Evolutionary conservation across 106 monocot species (phyloP).

Genomic region (Phalaenopsis equestris): DNA sequence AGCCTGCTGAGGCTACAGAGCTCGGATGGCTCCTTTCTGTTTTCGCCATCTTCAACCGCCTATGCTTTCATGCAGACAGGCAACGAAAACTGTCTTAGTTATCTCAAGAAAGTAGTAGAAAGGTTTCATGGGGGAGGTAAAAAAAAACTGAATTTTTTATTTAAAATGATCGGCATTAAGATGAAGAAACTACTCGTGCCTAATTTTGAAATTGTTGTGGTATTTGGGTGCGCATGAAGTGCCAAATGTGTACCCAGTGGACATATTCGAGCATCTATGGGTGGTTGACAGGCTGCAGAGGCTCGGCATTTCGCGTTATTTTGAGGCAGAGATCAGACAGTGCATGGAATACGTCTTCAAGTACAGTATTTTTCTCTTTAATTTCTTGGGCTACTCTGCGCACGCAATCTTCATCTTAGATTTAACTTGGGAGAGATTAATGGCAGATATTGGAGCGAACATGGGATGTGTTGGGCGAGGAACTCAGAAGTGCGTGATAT

Average conservation of each 20-base stretch:
- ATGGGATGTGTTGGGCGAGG: constrained; percentile 93
- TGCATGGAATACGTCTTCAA: constrained; percentile 61
- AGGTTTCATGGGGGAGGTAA: constrained; percentile 87
- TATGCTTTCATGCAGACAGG: constrained; percentile 65
- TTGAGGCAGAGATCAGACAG: constrained; percentile 57
- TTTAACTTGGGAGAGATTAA: not conserved
- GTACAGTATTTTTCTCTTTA: constrained; percentile 12
- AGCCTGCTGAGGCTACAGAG: constrained; percentile 57
- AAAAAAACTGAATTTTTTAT: not conserved
- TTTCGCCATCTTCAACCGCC: constrained; percentile 88
- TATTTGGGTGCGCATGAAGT: constrained; percentile 23
- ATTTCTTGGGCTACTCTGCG: not conserved
- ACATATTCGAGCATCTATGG: constrained; percentile 96
- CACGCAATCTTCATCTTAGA: not conserved
- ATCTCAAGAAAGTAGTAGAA: constrained; percentile 39
- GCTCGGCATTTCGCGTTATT: constrained; percentile 80
- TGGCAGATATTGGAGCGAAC: constrained; percentile 51
- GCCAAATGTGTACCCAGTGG: constrained; percentile 94
- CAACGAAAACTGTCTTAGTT: constrained; percentile 51
- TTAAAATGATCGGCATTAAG: not conserved
- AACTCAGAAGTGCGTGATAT: constrained; percentile 55
- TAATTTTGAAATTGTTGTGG: not conserved
- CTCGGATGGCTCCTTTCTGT: constrained; percentile 77
- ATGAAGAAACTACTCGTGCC: no score
- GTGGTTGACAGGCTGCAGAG: constrained; percentile 74